These are phyloP conservation scores for Russula earlei DNA, from an alignment of 768 basidiomycete genomes.

Conservation along the genomic window DNA sequence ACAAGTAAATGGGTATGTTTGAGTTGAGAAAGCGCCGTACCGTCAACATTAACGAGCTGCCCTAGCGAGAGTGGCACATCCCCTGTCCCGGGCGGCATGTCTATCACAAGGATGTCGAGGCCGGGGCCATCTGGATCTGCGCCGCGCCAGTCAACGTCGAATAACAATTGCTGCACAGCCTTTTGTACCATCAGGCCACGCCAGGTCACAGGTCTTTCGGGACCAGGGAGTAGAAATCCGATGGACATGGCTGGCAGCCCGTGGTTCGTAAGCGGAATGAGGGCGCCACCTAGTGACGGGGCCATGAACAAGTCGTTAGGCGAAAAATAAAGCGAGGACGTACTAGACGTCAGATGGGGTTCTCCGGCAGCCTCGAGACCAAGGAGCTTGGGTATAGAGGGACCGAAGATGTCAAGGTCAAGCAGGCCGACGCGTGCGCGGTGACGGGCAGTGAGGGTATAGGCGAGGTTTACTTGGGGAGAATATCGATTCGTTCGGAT, in stretches of 20 bases:
- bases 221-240: constrained; percentile 78
- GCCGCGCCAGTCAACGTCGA: constrained; percentile 86
- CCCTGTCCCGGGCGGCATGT: constrained; percentile 97
- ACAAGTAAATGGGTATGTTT: neutral
- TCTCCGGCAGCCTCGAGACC: constrained; percentile 73
- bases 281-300: constrained; percentile 44
- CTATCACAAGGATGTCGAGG: constrained; percentile 81
- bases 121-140: constrained; percentile 32
- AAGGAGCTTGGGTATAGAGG: constrained; percentile 89
- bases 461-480: constrained; percentile 67
- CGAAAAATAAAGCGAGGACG: constrained; percentile 19
- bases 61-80: constrained; percentile 91
- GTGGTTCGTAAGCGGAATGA: constrained; percentile 80
- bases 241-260: constrained; percentile 94
- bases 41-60: constrained; percentile 76
- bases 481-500: neutral
- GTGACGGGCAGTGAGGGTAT: constrained; percentile 47
- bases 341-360: constrained; percentile 65
- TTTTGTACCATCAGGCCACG: constrained; percentile 98
- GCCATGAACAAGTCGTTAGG: too few species aligned
- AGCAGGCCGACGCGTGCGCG: constrained; percentile 65
- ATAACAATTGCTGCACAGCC: constrained; percentile 90
- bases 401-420: constrained; percentile 94
- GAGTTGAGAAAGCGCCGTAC: constrained; percentile 34
- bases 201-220: constrained; percentile 86